Evolutionary conservation across 139 green algal species (phyloP).

Genomic region (Closterium sp.): DNA sequence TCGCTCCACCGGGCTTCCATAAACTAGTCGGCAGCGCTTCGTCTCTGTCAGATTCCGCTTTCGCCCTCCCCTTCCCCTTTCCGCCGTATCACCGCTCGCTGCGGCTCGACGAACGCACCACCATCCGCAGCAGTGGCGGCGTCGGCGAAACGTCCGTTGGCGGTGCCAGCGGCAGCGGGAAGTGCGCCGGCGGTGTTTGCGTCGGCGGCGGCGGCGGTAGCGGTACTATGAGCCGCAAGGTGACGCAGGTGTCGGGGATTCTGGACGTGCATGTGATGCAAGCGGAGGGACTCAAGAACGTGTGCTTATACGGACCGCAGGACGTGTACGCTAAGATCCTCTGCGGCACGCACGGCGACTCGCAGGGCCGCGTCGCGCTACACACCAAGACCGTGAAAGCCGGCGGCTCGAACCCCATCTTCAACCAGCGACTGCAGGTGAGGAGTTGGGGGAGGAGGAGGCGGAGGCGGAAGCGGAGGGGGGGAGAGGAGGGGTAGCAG

Average conservation of each 20-base stretch:
- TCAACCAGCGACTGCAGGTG: slow-evolving; percentile 16
- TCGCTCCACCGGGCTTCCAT: too few species aligned
- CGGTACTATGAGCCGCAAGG: background rate
- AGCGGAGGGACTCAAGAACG: background rate
- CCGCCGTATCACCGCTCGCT: background rate
- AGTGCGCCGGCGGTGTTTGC: background rate
- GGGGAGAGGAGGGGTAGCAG: background rate
- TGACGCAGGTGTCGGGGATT: slow-evolving; percentile 4
- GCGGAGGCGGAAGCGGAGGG: background rate
- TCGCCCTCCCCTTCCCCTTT: too few species aligned
- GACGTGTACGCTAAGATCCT: slow-evolving; percentile 21
- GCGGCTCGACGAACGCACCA: background rate
- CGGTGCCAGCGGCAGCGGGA: background rate
- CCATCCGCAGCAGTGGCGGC: background rate
- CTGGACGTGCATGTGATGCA: slow-evolving; percentile 10
- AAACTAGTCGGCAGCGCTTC: too few species aligned
- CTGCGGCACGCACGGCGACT: background rate
- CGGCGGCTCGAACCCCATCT: slow-evolving; percentile 11
- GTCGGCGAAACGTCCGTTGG: background rate
- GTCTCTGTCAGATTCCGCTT: too few species aligned
- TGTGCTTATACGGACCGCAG: background rate
- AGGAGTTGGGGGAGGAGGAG: background rate
- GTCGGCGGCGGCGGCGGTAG: background rate
- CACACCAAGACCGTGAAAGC: background rate
- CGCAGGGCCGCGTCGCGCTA: slow-evolving; percentile 5